These are phyloP conservation scores for Amborella trichopoda DNA, from an alignment of 164 flowering plant genomes.

Conservation along the genomic window DNA sequence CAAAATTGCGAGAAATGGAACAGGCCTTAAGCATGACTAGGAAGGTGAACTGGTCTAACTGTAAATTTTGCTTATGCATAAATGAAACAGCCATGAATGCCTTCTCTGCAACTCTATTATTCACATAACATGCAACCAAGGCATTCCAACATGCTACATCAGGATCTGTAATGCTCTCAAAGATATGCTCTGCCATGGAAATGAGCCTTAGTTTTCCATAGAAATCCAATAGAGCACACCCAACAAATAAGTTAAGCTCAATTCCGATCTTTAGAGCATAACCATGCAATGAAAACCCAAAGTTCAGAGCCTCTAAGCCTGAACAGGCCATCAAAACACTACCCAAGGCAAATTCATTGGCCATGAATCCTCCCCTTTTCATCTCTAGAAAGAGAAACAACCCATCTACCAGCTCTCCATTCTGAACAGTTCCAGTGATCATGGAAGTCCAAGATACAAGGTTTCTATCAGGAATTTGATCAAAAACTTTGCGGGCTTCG, in stretches of 20 bases:
- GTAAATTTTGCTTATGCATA: conserved; percentile 15
- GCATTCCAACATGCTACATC: conserved; percentile 48
- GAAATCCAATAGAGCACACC: conserved; percentile 36
- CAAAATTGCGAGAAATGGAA: conserved; percentile 15
- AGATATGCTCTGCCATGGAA: conserved; percentile 22
- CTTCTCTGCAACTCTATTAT: conserved; percentile 13
- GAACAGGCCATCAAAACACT: conserved; percentile 35
- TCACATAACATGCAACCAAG: conserved; percentile 17
- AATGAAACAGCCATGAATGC: conserved; percentile 15
- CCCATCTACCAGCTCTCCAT: conserved; percentile 24
- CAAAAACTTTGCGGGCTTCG: conserved; percentile 21
- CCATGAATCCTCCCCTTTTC: conserved; percentile 11
- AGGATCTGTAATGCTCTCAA: conserved; percentile 18
- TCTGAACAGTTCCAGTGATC: conserved; percentile 34
- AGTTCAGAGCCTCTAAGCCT: conserved; percentile 12
- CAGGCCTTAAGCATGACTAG: conserved; percentile 32
- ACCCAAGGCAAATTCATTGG: conserved; percentile 29
- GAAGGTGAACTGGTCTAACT: conserved; percentile 34
- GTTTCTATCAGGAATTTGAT: conserved; percentile 14
- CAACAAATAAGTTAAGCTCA: conserved; percentile 12
- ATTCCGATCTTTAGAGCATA: conserved; percentile 19
- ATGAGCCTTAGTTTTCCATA: conserved; percentile 22
- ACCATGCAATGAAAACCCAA: conserved; percentile 36
- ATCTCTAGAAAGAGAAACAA: conserved; percentile 16
- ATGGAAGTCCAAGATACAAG: conserved; percentile 44